Percentiles rank a stretch among this genome's conserved stretches.
Conservation (phyloP, 805 yeast genomes). For the Sungouiozyma intestinalis region DNA sequence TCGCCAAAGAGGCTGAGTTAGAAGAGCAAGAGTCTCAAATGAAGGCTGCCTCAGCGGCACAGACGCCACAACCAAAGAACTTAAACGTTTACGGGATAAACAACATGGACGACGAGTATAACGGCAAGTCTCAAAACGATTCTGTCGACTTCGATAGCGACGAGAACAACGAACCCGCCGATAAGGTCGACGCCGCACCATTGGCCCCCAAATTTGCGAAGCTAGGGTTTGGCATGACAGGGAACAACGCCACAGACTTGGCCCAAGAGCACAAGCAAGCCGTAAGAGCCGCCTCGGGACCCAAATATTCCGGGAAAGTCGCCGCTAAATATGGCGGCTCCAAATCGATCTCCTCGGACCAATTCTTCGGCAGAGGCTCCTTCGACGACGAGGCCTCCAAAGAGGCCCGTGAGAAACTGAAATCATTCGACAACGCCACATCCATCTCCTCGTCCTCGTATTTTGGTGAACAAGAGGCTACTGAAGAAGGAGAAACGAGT, state of each 20-base stretch:
- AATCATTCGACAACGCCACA: slow-evolving; percentile 74
- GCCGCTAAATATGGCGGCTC: slow-evolving; percentile 73
- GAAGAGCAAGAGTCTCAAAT: slow-evolving; percentile 55
- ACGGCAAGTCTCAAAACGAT: slow-evolving; percentile 7
- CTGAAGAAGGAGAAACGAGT: slow-evolving; percentile 12
- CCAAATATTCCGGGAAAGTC: slow-evolving; percentile 64
- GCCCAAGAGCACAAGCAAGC: slow-evolving; percentile 32
- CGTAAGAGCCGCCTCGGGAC: slow-evolving; percentile 38
- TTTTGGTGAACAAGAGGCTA: slow-evolving; percentile 64
- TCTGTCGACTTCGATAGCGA: slow-evolving; percentile 6
- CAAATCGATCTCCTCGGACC: slow-evolving; percentile 93
- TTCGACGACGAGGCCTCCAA: slow-evolving; percentile 67
- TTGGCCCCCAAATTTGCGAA: slow-evolving; percentile 63
- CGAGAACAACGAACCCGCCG: slow-evolving; percentile 5
- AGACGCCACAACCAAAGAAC: neutral
- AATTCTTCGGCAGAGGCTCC: slow-evolving; percentile 79
- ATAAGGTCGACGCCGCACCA: slow-evolving; percentile 11
- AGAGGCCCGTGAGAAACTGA: slow-evolving; percentile 76
- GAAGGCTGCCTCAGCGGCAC: neutral
- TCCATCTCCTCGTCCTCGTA: slow-evolving; percentile 87
- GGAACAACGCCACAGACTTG: slow-evolving; percentile 43
- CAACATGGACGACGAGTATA: slow-evolving; percentile 29
- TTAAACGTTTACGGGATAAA: slow-evolving; percentile 4
- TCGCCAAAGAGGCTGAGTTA: slow-evolving; percentile 68
- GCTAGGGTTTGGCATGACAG: slow-evolving; percentile 84